A percentile compares a stretch with the other conserved stretches of the same genome.
These are phyloP conservation scores for Candida tallmaniae DNA, from an alignment of 805 yeast species.

Conservation along the genomic window DNA sequence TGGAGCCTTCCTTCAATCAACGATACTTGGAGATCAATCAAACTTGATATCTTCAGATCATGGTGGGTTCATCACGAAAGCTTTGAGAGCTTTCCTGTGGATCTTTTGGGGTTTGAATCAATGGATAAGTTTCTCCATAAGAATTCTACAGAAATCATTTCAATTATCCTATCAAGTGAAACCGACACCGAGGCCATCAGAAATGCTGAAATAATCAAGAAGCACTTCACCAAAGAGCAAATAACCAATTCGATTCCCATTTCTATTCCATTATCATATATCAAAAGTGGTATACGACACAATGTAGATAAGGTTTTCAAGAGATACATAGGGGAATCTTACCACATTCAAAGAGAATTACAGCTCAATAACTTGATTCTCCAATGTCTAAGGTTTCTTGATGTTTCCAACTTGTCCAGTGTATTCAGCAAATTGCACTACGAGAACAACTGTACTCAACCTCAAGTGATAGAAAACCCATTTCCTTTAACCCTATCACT, in stretches of 20 bases:
- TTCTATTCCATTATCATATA: conserved; percentile 42
- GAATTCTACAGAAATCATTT: conserved; percentile 1
- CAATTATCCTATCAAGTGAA: conserved; percentile 1
- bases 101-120: not conserved
- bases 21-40: not conserved
- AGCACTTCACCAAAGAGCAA: not conserved
- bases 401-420: conserved; percentile 1
- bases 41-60: conserved; percentile 33
- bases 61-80: conserved; percentile 37
- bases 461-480: not conserved
- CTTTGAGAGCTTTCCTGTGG: conserved; percentile 36
- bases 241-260: conserved; percentile 13
- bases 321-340: not conserved
- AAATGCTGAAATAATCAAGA: not conserved
- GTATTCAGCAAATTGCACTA: not conserved
- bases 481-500: conserved; percentile 3
- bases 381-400: conserved; percentile 1
- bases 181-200: too few relatives aligned
- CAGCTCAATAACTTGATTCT: conserved; percentile 2
- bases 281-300: conserved; percentile 34
- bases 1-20: not conserved
- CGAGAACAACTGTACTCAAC: not conserved
- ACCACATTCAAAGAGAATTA: not conserved
- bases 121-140: not conserved
- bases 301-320: conserved; percentile 14